A percentile compares a stretch with the other conserved stretches of the same genome.
These are phyloP conservation scores for Hyparrhenia diplandra DNA, from an alignment of 176 grass and related monocot species.

Conservation along the genomic window DNA sequence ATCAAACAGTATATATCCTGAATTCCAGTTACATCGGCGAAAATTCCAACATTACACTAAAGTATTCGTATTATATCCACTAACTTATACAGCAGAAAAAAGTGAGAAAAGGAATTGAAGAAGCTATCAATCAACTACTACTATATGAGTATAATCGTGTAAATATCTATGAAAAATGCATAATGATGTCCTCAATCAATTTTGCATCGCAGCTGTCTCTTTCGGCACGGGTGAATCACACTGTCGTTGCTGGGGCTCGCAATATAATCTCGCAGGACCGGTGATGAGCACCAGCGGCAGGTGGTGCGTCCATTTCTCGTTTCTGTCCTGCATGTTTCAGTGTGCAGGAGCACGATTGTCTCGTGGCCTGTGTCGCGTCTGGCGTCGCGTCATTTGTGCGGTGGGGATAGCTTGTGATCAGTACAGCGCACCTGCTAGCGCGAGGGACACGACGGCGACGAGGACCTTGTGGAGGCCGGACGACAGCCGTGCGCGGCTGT, in stretches of 20 bases:
- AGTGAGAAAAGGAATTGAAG: not conserved
- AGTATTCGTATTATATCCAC: not conserved
- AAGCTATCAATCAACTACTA: not conserved
- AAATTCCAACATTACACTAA: not conserved
- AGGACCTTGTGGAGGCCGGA: not conserved
- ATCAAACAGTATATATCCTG: not conserved
- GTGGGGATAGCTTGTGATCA: not conserved
- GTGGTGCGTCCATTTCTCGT: conserved; percentile 20
- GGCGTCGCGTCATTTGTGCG: not conserved
- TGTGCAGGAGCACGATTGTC: not conserved
- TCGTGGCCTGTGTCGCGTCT: not conserved
- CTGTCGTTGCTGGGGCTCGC: not conserved
- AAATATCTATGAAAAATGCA: not conserved
- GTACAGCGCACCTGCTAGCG: not conserved
- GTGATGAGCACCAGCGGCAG: not conserved
- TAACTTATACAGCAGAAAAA: not conserved
- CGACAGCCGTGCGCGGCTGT: not conserved
- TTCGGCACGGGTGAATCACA: not conserved
- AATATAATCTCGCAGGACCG: not conserved
- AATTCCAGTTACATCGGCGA: not conserved
- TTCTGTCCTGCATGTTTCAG: not conserved
- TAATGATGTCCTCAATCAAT: not conserved
- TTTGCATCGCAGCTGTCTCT: not conserved
- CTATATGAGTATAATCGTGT: not conserved
- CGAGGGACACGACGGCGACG: not conserved